These are phyloP conservation scores for Betula pendula DNA, from an alignment of 306 rosid genomes.

Conservation along the genomic window DNA sequence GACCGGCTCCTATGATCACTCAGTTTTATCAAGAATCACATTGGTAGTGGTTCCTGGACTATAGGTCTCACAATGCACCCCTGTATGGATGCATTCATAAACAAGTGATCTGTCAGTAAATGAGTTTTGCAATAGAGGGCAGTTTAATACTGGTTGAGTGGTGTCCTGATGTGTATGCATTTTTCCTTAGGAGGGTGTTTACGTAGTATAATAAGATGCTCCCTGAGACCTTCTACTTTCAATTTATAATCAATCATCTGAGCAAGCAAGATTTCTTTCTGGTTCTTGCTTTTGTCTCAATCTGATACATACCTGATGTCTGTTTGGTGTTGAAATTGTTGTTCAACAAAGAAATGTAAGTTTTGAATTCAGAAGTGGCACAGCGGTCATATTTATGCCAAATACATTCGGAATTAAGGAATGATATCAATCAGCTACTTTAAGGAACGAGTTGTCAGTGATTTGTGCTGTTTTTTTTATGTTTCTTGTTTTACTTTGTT, in stretches of 20 bases:
- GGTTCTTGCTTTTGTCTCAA: slow-evolving; percentile 21
- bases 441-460: too few species aligned
- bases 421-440: too few species aligned
- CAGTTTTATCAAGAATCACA: background rate
- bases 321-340: background rate
- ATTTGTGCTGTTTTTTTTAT: too few species aligned
- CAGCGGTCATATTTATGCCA: too few species aligned
- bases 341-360: background rate
- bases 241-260: slow-evolving; percentile 10
- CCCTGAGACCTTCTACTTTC: slow-evolving; percentile 17
- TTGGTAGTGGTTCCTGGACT: background rate
- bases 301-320: background rate
- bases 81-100: background rate
- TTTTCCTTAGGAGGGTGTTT: slow-evolving; percentile 1
- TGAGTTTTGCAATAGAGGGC: background rate
- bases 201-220: slow-evolving; percentile 29
- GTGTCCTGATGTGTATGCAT: slow-evolving; percentile 20
- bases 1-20: background rate
- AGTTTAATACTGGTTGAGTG: slow-evolving; percentile 22
- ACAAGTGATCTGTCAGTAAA: background rate
- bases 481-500: background rate
- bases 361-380: background rate
- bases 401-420: too few species aligned
- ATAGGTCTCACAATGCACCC: background rate
- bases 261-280: slow-evolving; percentile 7